Conservation (phyloP, 345 rosid species). For the Hypericum perforatum region DNA sequence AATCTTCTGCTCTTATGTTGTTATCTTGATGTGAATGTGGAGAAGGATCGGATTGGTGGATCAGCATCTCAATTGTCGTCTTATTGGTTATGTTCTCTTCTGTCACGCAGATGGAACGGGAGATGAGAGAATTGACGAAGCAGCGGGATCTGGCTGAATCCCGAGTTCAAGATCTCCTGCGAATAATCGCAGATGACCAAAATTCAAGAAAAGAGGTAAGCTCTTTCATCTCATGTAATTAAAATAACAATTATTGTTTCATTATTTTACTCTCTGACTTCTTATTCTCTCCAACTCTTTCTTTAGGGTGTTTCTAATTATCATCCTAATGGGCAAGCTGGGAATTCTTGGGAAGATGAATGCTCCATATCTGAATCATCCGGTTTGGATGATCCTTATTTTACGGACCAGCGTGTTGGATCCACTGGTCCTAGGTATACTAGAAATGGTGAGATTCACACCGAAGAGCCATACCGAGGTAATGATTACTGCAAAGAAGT, state of each 20-base stretch:
- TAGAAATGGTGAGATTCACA: constrained; percentile 37
- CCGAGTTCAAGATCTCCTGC: constrained; percentile 63
- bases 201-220: constrained; percentile 43
- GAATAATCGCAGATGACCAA: constrained; percentile 47
- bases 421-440: constrained; percentile 15
- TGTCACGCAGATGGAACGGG: constrained; percentile 69
- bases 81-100: constrained; percentile 19
- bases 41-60: background rate
- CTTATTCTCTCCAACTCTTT: constrained; percentile 14
- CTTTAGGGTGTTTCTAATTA: constrained; percentile 37
- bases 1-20: background rate
- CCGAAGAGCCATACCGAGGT: constrained; percentile 24
- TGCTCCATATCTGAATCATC: constrained; percentile 57
- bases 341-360: constrained; percentile 55
- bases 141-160: constrained; percentile 85
- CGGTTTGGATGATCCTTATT: constrained; percentile 26
- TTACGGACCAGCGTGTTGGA: constrained; percentile 8
- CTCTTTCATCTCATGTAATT: constrained; percentile 3
- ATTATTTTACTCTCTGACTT: background rate
- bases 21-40: background rate
- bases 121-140: constrained; percentile 61
- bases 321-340: constrained; percentile 24
- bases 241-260: background rate
- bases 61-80: background rate
- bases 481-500: constrained; percentile 88